Evolutionary conservation across 441 rosid species (phyloP).

Genomic region (Erodium moschatum): DNA sequence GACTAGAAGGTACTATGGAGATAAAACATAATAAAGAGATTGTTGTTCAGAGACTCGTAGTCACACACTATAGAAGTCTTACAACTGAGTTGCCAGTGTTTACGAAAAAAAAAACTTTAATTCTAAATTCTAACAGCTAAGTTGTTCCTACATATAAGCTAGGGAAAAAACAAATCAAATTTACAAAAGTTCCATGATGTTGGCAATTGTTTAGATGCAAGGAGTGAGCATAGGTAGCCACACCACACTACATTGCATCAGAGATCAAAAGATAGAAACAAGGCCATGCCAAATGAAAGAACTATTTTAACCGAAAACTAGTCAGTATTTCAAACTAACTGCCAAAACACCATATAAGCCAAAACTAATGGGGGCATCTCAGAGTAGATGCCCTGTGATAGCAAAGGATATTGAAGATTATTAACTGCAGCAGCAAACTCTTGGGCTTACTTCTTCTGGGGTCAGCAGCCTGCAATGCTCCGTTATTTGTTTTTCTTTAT

Average conservation of each 20-base stretch:
- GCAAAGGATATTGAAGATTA: neutral
- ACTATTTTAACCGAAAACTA: neutral
- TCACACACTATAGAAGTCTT: neutral
- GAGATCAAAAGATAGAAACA: neutral
- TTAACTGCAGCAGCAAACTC: too few relatives aligned
- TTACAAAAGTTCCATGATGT: neutral
- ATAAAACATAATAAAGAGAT: neutral
- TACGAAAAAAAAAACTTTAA: neutral
- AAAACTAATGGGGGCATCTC: neutral
- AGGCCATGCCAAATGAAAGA: neutral
- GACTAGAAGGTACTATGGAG: neutral
- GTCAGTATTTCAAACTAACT: too few relatives aligned
- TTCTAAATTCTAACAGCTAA: neutral
- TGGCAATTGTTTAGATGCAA: neutral
- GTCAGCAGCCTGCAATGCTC: neutral
- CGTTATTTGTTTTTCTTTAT: too few relatives aligned
- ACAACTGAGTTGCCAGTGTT: neutral
- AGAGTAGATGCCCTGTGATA: neutral
- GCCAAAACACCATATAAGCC: neutral
- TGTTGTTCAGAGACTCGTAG: neutral
- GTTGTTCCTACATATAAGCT: neutral
- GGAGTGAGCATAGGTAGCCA: neutral
- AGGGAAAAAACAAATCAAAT: neutral
- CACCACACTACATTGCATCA: neutral
- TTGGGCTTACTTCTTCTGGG: too few relatives aligned